These are phyloP conservation scores for Tuber magnatum DNA, from an alignment of 495 filamentous ascomycete species.

Conservation along the genomic window DNA sequence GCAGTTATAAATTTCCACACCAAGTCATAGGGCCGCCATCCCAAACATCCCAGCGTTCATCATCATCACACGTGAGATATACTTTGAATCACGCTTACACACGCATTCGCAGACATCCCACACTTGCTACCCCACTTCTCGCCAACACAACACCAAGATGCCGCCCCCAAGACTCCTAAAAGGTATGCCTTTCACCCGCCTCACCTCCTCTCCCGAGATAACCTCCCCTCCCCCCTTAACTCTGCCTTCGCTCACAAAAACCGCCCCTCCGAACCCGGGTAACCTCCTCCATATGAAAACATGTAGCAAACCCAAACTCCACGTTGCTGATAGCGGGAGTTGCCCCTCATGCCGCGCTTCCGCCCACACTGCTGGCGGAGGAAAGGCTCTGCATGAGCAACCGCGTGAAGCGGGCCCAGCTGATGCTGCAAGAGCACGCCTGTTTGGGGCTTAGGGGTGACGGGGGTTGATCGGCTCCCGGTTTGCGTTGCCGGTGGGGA, in stretches of 20 bases:
- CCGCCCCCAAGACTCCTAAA: not conserved
- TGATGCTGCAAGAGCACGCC: not conserved
- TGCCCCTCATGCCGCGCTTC: not conserved
- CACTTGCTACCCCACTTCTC: not conserved
- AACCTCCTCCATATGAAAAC: not conserved
- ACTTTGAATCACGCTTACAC: not conserved
- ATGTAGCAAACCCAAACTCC: not conserved
- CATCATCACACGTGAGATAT: not conserved
- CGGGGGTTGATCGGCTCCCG: not conserved
- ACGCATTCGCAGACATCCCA: not conserved
- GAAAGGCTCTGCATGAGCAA: not conserved
- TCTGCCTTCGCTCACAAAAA: not conserved
- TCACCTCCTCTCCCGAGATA: not conserved
- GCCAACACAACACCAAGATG: not conserved
- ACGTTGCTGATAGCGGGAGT: not conserved
- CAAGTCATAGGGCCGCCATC: not conserved
- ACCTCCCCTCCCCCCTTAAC: not conserved
- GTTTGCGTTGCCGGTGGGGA: not conserved
- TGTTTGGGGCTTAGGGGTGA: not conserved
- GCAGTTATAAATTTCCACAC: not conserved
- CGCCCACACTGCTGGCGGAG: not conserved
- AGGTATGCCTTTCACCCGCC: not conserved
- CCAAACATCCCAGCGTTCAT: not conserved
- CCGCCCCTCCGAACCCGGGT: not conserved
- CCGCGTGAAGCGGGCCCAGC: not conserved